Base-by-base conservation (phyloP, 805 yeast species). In the Blastobotrys attinorum region DNA sequence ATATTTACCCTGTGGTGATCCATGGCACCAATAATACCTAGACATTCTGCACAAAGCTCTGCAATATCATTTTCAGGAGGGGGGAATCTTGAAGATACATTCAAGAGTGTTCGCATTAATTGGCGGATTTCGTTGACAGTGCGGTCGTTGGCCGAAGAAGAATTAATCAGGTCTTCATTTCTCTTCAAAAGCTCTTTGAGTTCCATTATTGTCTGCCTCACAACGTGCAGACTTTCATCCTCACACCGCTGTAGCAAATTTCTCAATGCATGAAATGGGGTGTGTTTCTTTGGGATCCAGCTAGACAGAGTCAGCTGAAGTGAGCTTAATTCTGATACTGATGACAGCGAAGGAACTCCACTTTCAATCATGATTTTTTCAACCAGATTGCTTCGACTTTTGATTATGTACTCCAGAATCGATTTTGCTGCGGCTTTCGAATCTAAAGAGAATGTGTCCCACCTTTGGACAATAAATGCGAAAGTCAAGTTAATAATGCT, bases 1-100 rank as follows among this genome's bases (percentile, higher is more conserved):
- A 62, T 54, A 43, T 72, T 74, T 47, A 79, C 72, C 47, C 73
- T 72, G 39, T 79, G 74, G 3, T 79, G 65, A 56, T 87, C 96
- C 8, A 84, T 56, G 0, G 87, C 77, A 0, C 97, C 97, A 34
- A 92, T 69, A 20, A 78, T 61, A 1, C 95, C 81, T 7, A 92
- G 65, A 25, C 87, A 83, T 41, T 71, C 71, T 0, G 94, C 78
- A 55, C 90, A 77, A 35, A 75, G 69, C 3, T 67, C 64, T 2
- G 86, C 70, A 5, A 88, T 71, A 8, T 50, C 60, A 43, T 39
- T 42, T 3, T 53, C 50, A 5, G 46, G 34, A 16, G 51, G 48
- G 2, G 57, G 36, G 39, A 64, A 64, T 20, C 54, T 40, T 7
- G 44, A 46, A 15, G 55, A 46, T 5, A 57, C 54, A 11, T 50